phyloP scores from a whole-genome alignment of 352 stramenopile species.

The Pythium rhizo-oryzae region DNA sequence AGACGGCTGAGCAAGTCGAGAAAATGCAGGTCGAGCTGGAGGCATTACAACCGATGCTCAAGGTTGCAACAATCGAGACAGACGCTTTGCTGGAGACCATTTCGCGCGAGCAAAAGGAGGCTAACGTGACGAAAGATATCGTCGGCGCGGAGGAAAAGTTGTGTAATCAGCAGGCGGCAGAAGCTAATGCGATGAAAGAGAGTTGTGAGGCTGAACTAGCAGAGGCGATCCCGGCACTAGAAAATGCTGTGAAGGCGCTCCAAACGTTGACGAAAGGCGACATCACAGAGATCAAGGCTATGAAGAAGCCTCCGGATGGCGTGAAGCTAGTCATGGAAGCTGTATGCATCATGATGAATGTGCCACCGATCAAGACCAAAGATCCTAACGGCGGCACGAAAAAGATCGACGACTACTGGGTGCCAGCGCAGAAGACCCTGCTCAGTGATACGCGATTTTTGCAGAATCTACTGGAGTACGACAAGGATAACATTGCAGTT shows the following conservation, averaged over 20 bases:
- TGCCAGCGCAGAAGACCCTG: slow-evolving; percentile 91
- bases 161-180: slow-evolving; percentile 85
- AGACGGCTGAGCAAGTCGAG: slow-evolving; percentile 93
- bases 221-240: slow-evolving; percentile 92
- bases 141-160: slow-evolving; percentile 86
- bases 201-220: slow-evolving; percentile 93
- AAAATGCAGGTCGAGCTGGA: slow-evolving; percentile 94
- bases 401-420: slow-evolving; percentile 96
- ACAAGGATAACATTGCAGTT: slow-evolving; percentile 94
- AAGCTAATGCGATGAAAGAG: slow-evolving; percentile 89
- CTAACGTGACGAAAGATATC: slow-evolving; percentile 85
- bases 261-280: slow-evolving; percentile 94
- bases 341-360: slow-evolving; percentile 96
- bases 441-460: slow-evolving; percentile 94
- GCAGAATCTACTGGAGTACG: slow-evolving; percentile 93
- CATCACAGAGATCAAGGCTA: slow-evolving; percentile 96
- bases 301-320: slow-evolving; percentile 94
- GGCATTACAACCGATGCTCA: slow-evolving; percentile 92
- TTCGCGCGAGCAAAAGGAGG: slow-evolving; percentile 86
- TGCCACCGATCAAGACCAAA: slow-evolving; percentile 92
- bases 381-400: slow-evolving; percentile 91
- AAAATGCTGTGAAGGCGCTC: slow-evolving; percentile 91
- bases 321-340: slow-evolving; percentile 96
- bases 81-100: slow-evolving; percentile 92
- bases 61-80: slow-evolving; percentile 90